A percentile compares a stretch with the other conserved stretches of the same genome.
phyloP scores from a whole-genome alignment of 768 basidiomycete genomes.

The Amanita muscaria region DNA sequence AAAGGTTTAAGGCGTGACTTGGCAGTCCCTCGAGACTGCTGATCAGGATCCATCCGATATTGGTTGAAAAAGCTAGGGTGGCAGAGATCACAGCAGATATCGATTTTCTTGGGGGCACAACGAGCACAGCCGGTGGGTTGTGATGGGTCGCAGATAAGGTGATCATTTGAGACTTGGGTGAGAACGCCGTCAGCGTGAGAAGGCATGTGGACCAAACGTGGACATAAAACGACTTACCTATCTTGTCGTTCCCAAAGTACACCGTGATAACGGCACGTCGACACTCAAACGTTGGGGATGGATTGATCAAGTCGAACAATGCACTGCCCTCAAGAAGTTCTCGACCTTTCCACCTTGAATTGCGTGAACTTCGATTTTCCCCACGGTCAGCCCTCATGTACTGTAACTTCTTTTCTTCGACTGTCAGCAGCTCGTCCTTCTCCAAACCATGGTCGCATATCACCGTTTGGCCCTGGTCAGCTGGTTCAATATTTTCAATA shows the following conservation, averaged over 20 bases:
- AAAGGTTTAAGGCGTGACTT: background rate
- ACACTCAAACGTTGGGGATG: conserved; percentile 11
- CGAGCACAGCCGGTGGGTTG: conserved; percentile 3
- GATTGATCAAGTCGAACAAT: conserved; percentile 22
- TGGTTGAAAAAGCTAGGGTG: conserved; percentile 1
- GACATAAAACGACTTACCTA: conserved; percentile 12
- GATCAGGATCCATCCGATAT: no score
- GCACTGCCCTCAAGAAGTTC: background rate
- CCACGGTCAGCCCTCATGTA: no score
- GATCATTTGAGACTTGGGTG: background rate
- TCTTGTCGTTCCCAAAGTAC: conserved; percentile 16
- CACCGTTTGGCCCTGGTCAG: no score
- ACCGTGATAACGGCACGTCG: conserved; percentile 13
- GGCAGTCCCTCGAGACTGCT: no score
- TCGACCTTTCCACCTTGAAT: no score
- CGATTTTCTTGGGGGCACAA: conserved; percentile 3
- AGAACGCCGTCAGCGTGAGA: no score
- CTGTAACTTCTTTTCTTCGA: no score
- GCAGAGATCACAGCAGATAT: conserved; percentile 11
- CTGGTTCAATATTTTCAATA: no score
- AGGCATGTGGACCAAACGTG: background rate
- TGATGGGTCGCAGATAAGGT: conserved; percentile 3
- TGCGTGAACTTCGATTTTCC: no score
- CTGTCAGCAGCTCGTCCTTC: no score
- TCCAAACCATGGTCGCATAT: no score